Conservation (phyloP, 805 yeast genomes). For the Lipomyces starkeyi region DNA sequence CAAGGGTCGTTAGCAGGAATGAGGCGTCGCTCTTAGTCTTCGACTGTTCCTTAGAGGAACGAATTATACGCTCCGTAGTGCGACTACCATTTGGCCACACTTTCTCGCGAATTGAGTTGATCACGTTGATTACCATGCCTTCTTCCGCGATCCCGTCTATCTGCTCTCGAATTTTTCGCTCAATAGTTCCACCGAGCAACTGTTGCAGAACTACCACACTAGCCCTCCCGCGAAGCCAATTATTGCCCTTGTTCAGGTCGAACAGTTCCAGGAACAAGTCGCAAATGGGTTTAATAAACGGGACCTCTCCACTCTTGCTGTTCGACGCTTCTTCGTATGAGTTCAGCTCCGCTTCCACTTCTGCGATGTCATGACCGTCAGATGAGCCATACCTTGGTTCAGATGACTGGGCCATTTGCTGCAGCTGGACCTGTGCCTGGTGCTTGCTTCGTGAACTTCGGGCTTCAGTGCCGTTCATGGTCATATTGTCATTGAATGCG, state of each 20-base stretch:
- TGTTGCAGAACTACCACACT: conserved; percentile 81
- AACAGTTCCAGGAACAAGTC: conserved; percentile 75
- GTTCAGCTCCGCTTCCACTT: conserved; percentile 53
- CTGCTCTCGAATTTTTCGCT: conserved; percentile 55
- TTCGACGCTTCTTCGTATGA: conserved; percentile 53
- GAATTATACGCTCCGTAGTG: conserved; percentile 12
- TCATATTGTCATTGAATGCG: background rate
- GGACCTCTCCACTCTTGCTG: conserved; percentile 44
- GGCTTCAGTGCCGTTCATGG: background rate
- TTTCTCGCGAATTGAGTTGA: conserved; percentile 44
- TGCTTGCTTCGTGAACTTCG: conserved; percentile 11
- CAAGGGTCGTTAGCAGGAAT: conserved; percentile 59
- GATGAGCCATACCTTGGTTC: background rate
- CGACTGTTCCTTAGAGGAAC: conserved; percentile 56
- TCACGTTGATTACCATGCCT: conserved; percentile 53
- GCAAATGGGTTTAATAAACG: conserved; percentile 81
- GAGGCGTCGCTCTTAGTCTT: conserved; percentile 64
- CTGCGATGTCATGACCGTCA: conserved; percentile 24
- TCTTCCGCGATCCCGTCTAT: conserved; percentile 53
- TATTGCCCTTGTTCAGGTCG: conserved; percentile 64
- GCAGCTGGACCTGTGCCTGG: background rate
- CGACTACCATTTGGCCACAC: conserved; percentile 44
- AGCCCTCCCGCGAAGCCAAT: conserved; percentile 87
- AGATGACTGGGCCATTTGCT: conserved; percentile 8
- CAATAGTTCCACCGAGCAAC: conserved; percentile 85